Evolutionary conservation across 2,329 filamentous ascomycete genomes (phyloP), one percentile per base, ranked within the genome.

Genomic region (Nothomitra cinnamomea): DNA sequence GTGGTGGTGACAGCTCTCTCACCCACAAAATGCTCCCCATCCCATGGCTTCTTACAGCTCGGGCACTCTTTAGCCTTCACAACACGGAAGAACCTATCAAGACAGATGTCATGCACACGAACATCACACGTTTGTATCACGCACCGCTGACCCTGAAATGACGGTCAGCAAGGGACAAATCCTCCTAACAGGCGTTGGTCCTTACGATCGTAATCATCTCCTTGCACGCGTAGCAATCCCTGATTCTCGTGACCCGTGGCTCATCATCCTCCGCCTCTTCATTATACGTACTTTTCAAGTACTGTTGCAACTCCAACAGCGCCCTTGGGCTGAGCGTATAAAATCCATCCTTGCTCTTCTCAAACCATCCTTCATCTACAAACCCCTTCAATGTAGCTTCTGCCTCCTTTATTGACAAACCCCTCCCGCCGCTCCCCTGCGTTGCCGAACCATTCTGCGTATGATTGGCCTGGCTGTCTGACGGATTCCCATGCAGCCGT

Each of bases 201-300:
- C 69, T 58, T 62, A 76, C 76, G 58, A 84, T 71, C 0, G 90
- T 98, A 41, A 96, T 79, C 57, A 96, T 83, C 58, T 95, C 88
- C 65, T 80, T 85, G 67, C 92, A 98, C 0, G 86, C 88, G 62
- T 84, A 78, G 65, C 92, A 98, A 57, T 82, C 79, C 69, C 92
- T 94, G 64, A 98, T 85, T 57, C 80, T 79, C 63, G 87, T 77
- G 72, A 77, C 80, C 53, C 60, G 57, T 8, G 69, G 64, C 35
- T 79, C 79, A n/a, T 72, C 69, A 8, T 78, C 79, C 1, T 73
- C 72, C 8, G 79, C 76, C 0, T 75, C 69, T 54, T 94, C 85
- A 63, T 98, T 96, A 67, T 95, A 98, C 25, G 83, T 87, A 53
- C 86, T 85, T n/a, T 87, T 70, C 50, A 98, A 74, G 82, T 89